Evolutionary conservation across 805 yeast genomes (phyloP).

Genomic region (Priceomyces melissophilus): DNA sequence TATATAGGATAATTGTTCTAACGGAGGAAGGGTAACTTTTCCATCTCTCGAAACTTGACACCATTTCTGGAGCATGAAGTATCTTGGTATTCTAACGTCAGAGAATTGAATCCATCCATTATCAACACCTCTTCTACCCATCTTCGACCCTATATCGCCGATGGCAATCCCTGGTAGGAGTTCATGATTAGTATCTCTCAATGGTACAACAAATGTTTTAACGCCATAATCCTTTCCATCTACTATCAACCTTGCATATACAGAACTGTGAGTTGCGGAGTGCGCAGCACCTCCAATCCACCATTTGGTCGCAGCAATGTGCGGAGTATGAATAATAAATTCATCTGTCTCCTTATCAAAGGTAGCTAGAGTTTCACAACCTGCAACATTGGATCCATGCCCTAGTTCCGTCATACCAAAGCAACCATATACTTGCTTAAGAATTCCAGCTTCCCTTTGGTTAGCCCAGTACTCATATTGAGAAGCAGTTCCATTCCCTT

Average conservation of each 20-base stretch:
- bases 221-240: constrained; percentile 88
- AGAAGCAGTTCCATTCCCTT: constrained; percentile 39
- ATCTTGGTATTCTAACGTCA: constrained; percentile 78
- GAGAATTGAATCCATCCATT: constrained; percentile 96
- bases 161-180: constrained; percentile 75
- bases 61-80: constrained; percentile 77
- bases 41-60: constrained; percentile 68
- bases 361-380: constrained; percentile 87
- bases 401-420: constrained; percentile 92
- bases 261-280: constrained; percentile 84
- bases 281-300: constrained; percentile 99
- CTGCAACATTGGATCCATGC: constrained; percentile 94
- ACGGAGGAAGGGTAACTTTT: constrained; percentile 71
- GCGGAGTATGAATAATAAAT: constrained; percentile 80
- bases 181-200: constrained; percentile 72
- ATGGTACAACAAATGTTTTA: constrained; percentile 86
- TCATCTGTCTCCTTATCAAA: constrained; percentile 63
- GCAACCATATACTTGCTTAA: constrained; percentile 63
- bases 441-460: constrained; percentile 28
- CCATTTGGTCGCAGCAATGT: constrained; percentile 93
- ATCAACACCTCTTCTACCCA: constrained; percentile 95
- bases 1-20: constrained; percentile 85
- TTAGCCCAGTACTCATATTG: constrained; percentile 38
- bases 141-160: constrained; percentile 92
- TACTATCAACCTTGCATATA: constrained; percentile 79